These are phyloP conservation scores for Suillus paluster DNA, from an alignment of 768 basidiomycete species.

Conservation along the genomic window DNA sequence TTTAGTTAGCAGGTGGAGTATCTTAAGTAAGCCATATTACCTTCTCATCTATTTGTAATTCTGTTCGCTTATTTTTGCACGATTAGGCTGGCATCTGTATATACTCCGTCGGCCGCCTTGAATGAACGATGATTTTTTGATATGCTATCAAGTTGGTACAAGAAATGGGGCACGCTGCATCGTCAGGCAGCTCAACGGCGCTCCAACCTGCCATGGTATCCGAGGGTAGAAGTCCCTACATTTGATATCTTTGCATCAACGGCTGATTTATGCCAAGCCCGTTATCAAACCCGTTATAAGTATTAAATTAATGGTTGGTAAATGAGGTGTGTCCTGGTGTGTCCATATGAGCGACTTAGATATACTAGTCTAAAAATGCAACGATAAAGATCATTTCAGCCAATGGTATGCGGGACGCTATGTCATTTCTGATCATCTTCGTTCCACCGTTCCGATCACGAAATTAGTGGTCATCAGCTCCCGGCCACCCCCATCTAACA, in stretches of 20 bases:
- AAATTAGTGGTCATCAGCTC: slow-evolving; percentile 57
- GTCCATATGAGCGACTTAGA: background rate
- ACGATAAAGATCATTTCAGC: background rate
- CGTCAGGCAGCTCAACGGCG: too few relatives aligned
- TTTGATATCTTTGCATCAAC: background rate
- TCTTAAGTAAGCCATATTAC: background rate
- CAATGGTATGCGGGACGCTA: background rate
- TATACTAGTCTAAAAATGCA: slow-evolving; percentile 6
- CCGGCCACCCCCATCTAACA: slow-evolving; percentile 62
- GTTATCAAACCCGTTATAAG: background rate
- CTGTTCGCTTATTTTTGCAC: background rate
- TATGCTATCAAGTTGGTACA: background rate
- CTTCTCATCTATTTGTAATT: background rate
- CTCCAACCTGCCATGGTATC: background rate
- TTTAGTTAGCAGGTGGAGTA: slow-evolving; percentile 15
- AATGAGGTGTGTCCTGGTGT: slow-evolving; percentile 2
- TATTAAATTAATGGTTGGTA: background rate
- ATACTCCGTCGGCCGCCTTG: background rate
- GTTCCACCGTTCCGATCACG: background rate
- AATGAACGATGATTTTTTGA: background rate
- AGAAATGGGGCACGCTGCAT: background rate
- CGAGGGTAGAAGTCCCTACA: background rate
- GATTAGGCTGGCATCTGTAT: background rate
- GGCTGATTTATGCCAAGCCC: background rate
- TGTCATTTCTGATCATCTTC: background rate